Evolutionary conservation across 2,329 filamentous ascomycete genomes (phyloP).

Genomic region (Exophiala oligosperma): DNA sequence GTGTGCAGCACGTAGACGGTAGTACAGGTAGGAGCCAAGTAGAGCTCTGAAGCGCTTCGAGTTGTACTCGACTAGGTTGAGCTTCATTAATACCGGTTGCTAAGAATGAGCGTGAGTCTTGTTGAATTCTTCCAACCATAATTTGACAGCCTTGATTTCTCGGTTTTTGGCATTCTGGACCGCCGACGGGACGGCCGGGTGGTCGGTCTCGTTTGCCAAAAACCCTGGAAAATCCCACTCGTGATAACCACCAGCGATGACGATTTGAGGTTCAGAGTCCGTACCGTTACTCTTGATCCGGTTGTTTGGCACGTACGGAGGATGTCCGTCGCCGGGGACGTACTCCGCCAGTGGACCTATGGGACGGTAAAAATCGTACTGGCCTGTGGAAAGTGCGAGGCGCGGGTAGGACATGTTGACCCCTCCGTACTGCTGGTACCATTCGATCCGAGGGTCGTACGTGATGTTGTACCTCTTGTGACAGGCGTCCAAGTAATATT

Average conservation of each 20-base stretch:
- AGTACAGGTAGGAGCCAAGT: too few species aligned
- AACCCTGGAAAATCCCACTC: conserved; percentile 62
- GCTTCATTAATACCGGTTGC: too few species aligned
- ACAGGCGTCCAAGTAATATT: conserved; percentile 64
- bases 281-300: conserved; percentile 48
- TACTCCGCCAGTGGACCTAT: conserved; percentile 64
- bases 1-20: too few species aligned
- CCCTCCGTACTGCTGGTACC: conserved; percentile 75
- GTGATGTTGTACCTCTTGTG: conserved; percentile 68
- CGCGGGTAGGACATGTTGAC: conserved; percentile 71
- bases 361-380: conserved; percentile 76
- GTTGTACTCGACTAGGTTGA: too few species aligned
- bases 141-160: conserved; percentile 9
- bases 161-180: conserved; percentile 6
- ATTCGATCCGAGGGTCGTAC: conserved; percentile 59
- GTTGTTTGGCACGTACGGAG: neutral
- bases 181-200: neutral
- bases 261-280: conserved; percentile 65
- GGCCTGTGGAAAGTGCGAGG: conserved; percentile 74
- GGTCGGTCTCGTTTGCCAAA: conserved; percentile 2
- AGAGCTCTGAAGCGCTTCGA: too few species aligned
- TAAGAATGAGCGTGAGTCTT: neutral
- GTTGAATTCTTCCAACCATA: conserved; percentile 14
- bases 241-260: conserved; percentile 72
- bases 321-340: neutral